Evolutionary conservation across 2,329 filamentous ascomycete genomes (phyloP), one percentile per base, ranked within the genome.

Genomic region (Trichophyton simii): DNA sequence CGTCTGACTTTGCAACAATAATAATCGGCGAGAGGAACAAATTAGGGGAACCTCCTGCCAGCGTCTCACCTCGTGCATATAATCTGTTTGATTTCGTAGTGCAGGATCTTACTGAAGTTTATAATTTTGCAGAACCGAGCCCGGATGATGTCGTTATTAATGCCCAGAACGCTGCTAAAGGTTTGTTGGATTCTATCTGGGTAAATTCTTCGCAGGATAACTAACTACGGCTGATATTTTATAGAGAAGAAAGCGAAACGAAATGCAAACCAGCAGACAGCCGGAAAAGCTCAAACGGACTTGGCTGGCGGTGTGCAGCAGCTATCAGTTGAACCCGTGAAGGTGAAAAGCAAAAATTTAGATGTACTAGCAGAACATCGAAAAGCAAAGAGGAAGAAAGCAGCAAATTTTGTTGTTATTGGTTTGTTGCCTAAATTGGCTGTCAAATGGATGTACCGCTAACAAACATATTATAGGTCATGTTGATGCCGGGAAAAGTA

Each of bases 401-500:
- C 84, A 60, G 87, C 88, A 48, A 96, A 90, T 71, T 95, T 96
- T 74, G 91, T 96, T 6, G 91, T 96, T 38, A 91, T 96, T 67
- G 91, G 89, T 91, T 78, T 59, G 63, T 60, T 55, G 13, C 8
- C 8, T 18, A 34, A 18, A 7, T 38, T 8, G 9, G 9, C 34
- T 38, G 13, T 6, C 8, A 52, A 18, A 28, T 34, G 15, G 11
- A 7, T 36, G 15, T 52, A 18, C 15, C 3, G 60, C 34, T 44
- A 28, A 57, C 28, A 60, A 25, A 58, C 22, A n/a, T 36, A 25
- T 41, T 28, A 58, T 31, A 90, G 91, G 94, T 13, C 94, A 99
- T 72, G 94, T 99, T 61, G 94, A 99, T 73, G 92, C 95, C 59
- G 94, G 94, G 59, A 99, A 99, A 75, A 96, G 91, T 72, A 99